Percentiles rank a stretch among this genome's conserved stretches.
phyloP scores from a whole-genome alignment of 2,329 filamentous ascomycete genomes.

The Aspergillus neotritici region DNA sequence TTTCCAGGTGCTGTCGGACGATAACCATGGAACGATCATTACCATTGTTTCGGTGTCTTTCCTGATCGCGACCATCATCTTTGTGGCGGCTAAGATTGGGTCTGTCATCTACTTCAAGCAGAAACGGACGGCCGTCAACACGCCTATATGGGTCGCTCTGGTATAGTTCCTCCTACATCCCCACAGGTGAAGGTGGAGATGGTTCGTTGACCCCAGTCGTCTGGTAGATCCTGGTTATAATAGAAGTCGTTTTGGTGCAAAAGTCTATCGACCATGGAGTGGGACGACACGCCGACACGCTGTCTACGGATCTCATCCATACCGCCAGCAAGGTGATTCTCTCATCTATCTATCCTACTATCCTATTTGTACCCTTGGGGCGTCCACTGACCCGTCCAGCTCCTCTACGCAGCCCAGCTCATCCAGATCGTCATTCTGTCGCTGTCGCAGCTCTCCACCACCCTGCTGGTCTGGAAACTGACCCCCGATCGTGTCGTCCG shows the following conservation, averaged over 20 bases:
- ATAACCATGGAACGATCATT: constrained; percentile 9
- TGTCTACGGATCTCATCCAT: constrained; percentile 1
- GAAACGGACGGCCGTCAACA: constrained; percentile 8
- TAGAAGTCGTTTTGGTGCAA: constrained; percentile 8
- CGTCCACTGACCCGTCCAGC: neutral
- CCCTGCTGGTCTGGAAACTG: constrained; percentile 15
- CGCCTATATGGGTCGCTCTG: constrained; percentile 12
- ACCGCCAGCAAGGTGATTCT: constrained; percentile 6
- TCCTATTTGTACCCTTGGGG: neutral
- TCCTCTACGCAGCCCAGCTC: constrained; percentile 8
- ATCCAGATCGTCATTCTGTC: constrained; percentile 7
- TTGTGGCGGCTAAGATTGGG: constrained; percentile 9
- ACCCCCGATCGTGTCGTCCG: constrained; percentile 12
- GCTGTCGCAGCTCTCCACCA: constrained; percentile 13
- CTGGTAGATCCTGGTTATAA: constrained; percentile 4
- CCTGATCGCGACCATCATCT: constrained; percentile 10
- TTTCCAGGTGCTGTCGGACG: constrained; percentile 7
- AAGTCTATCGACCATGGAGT: constrained; percentile 11
- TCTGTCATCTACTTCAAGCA: constrained; percentile 16
- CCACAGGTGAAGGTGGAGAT: too few relatives aligned
- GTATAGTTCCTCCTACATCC: constrained; percentile 1
- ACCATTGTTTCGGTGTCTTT: constrained; percentile 11
- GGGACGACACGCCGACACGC: constrained; percentile 4
- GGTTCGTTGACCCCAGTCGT: too few relatives aligned
- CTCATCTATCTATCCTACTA: too few relatives aligned